Base-by-base conservation (phyloP, 305 asterid species). In the Plantago coronopus region DNA sequence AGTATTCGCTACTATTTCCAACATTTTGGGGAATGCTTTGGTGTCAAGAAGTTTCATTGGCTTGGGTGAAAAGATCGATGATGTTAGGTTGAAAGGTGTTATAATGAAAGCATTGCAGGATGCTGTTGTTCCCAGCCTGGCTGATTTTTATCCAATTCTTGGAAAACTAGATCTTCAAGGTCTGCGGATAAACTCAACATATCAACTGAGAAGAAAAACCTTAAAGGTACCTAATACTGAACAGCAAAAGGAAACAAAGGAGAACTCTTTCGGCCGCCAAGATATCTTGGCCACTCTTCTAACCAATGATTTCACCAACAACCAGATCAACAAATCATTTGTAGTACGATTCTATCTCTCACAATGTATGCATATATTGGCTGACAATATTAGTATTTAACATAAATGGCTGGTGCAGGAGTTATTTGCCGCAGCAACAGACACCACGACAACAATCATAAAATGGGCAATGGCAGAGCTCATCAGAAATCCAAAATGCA, bases 391-490 rank as follows among this genome's bases (percentile, higher is more conserved):
- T n/a, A 14, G 7, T 11, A 48, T 48, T 17, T 48, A 9, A 8
- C 22, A 11, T n/a, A n/a, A n/a, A n/a, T n/a, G n/a, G n/a, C n/a
- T n/a, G 7, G 14, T 17, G 25, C 54, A 48, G 54, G 54, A 48
- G 18, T 7, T 48, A 13, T 48, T 48, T 48, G 5, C 54, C 5
- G 71, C 78, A 2, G 78, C 71, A 29, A 60, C 77, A 11, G 77
- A 75, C 59, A 71, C 74, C 5, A 71, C 56, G 9, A 64, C 62
- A 17, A 25, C 74, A 43, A 51, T 72, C 3, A 60, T 64, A 17
- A 67, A 67, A 20, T 75, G 77, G 80, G 42, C 51, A 7, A 29
- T 71, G 64, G 63, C 72, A 45, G 74, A 75, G 9, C 15, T 75
- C 10, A 22, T 71, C 17, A 71, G 54, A 47, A 75, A 61, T 48